Evolutionary conservation across 2,329 filamentous ascomycete species (phyloP).

Genomic region (Neoarthrinium moseri): DNA sequence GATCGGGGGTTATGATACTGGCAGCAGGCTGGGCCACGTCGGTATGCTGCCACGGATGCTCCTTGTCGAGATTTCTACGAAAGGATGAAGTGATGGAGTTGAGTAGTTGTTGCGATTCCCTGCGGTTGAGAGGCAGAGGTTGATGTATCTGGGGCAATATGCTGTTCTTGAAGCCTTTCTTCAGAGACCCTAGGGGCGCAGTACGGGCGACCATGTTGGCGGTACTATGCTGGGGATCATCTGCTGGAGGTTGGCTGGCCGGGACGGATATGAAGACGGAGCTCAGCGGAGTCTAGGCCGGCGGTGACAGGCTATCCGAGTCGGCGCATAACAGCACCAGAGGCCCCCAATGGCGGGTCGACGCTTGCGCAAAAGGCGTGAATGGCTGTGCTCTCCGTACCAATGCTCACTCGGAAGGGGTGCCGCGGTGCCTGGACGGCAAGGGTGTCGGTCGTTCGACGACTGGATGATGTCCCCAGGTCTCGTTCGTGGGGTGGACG

Average conservation of each 20-base stretch:
- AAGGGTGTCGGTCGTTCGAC: too few species aligned
- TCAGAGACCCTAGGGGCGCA: conserved; percentile 35
- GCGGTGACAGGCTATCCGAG: too few species aligned
- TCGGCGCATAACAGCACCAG: not conserved
- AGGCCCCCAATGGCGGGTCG: too few species aligned
- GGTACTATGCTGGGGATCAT: not conserved
- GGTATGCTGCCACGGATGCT: conserved; percentile 47
- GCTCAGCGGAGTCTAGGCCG: too few species aligned
- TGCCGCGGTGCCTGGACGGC: too few species aligned
- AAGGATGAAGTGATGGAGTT: conserved; percentile 57
- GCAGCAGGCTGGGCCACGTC: conserved; percentile 18
- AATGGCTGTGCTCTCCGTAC: too few species aligned
- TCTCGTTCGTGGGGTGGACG: too few species aligned
- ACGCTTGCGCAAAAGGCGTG: not conserved
- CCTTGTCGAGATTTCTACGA: conserved; percentile 55
- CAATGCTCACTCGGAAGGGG: too few species aligned
- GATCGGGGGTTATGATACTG: conserved; percentile 8
- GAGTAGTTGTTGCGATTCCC: conserved; percentile 54
- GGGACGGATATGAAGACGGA: not conserved
- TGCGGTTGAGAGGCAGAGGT: conserved; percentile 47
- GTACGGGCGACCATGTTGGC: conserved; percentile 29
- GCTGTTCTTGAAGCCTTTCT: conserved; percentile 33
- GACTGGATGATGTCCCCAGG: too few species aligned
- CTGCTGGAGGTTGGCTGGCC: not conserved
- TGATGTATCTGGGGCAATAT: conserved; percentile 48